Evolutionary conservation across 1,284 basidiomycete species (phyloP).

Genomic region (Ustilago vetiveriae): DNA sequence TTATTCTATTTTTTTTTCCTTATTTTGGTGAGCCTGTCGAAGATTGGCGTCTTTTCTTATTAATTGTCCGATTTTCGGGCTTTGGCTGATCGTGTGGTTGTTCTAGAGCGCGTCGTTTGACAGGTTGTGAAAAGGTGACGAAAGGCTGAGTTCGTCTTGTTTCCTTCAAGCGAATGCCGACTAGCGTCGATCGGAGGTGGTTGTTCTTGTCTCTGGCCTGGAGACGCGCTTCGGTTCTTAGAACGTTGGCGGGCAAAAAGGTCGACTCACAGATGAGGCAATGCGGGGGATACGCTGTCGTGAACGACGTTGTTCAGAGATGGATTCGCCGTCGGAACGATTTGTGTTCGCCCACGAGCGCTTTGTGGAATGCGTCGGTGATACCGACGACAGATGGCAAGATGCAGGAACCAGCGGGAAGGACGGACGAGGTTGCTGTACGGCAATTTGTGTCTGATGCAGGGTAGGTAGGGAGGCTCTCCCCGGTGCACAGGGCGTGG

Average conservation of each 20-base stretch:
- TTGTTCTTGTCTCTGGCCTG: no score
- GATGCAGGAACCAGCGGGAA: background rate
- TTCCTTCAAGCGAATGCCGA: no score
- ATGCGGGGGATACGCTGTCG: no score
- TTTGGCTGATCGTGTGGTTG: background rate
- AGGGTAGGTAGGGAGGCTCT: no score
- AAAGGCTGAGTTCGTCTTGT: background rate
- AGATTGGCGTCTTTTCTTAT: background rate
- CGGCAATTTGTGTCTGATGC: background rate
- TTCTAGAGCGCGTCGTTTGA: background rate
- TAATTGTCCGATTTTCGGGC: background rate
- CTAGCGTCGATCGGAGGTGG: no score
- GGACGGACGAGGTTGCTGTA: background rate
- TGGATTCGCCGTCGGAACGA: no score
- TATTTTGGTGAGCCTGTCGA: constrained; percentile 3
- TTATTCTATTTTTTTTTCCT: background rate
- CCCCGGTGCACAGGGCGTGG: no score
- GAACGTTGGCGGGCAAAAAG: no score
- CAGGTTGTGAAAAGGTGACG: background rate
- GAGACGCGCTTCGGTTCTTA: no score
- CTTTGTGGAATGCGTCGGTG: background rate
- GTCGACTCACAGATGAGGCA: no score
- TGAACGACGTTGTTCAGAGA: no score
- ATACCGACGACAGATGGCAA: background rate
- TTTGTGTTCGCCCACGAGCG: no score